These are phyloP conservation scores for Niveomyces coronatus DNA, from an alignment of 2,329 filamentous ascomycete species.

Conservation along the genomic window DNA sequence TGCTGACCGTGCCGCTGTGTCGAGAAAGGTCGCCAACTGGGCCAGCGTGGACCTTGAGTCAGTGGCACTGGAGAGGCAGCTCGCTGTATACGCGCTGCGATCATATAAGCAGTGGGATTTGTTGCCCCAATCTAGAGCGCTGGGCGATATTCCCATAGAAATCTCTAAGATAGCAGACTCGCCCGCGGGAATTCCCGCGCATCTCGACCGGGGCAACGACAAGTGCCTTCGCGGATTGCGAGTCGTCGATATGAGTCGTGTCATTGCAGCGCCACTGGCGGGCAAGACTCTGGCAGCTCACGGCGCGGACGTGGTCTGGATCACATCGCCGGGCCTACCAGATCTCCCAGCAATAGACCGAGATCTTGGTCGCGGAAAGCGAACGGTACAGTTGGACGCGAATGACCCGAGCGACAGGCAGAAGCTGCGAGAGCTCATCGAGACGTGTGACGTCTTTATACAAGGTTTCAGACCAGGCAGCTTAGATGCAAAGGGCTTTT, in stretches of 20 bases:
- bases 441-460: conserved; percentile 49
- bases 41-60: conserved; percentile 37
- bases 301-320: conserved; percentile 59
- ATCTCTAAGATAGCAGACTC: conserved; percentile 23
- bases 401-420: conserved; percentile 37
- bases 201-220: not conserved
- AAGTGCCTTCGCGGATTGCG: conserved; percentile 47
- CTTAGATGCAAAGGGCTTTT: conserved; percentile 32
- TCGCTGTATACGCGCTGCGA: conserved; percentile 39
- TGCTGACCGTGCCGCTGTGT: conserved; percentile 29
- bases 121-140: conserved; percentile 32
- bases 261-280: conserved; percentile 62
- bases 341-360: conserved; percentile 57
- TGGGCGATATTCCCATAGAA: conserved; percentile 35
- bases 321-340: conserved; percentile 52
- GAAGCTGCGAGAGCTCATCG: conserved; percentile 44
- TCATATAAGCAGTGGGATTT: conserved; percentile 41
- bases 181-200: not conserved
- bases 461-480: conserved; percentile 58
- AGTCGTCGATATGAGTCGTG: conserved; percentile 60
- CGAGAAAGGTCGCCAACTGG: conserved; percentile 28
- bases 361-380: conserved; percentile 58
- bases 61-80: conserved; percentile 23
- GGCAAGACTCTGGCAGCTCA: conserved; percentile 58
- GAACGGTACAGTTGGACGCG: conserved; percentile 50